Conservation (phyloP, 805 yeast species). For the Candida anglica region DNA sequence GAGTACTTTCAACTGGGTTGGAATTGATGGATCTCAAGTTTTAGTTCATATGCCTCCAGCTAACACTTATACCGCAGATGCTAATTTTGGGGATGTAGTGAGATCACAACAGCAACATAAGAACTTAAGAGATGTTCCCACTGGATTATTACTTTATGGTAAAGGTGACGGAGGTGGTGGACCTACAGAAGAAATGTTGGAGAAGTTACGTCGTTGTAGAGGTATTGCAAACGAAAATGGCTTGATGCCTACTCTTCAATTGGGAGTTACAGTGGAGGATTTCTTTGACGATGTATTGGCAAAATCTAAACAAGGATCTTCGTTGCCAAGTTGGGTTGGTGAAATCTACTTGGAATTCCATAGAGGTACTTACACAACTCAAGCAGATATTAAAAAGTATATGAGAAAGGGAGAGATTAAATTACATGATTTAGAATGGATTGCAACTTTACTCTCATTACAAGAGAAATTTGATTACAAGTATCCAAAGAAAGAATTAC, state of each 20-base stretch:
- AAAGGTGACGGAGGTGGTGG: conserved; percentile 99
- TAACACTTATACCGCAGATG: conserved; percentile 90
- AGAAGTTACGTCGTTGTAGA: conserved; percentile 85
- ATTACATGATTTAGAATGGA: conserved; percentile 79
- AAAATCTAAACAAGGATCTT: conserved; percentile 60
- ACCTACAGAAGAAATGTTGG: conserved; percentile 90
- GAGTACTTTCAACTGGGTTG: conserved; percentile 92
- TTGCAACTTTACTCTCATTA: conserved; percentile 75
- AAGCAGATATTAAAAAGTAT: conserved; percentile 76
- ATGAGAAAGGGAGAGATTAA: conserved; percentile 75
- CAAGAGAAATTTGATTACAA: conserved; percentile 43
- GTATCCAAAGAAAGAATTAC: conserved; percentile 70
- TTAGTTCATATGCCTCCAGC: conserved; percentile 98
- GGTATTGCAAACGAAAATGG: conserved; percentile 82
- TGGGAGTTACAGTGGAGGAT: conserved; percentile 76
- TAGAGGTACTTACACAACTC: conserved; percentile 95
- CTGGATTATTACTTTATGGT: conserved; percentile 81
- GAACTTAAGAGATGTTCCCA: conserved; percentile 74
- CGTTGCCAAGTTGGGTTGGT: conserved; percentile 85
- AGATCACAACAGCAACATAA: conserved; percentile 80
- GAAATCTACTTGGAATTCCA: conserved; percentile 93
- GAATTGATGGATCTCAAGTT: conserved; percentile 90
- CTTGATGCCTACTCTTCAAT: conserved; percentile 72
- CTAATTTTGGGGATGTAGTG: conserved; percentile 88
- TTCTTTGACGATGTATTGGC: conserved; percentile 67